Evolutionary conservation across 2,329 filamentous ascomycete species (phyloP).

Genomic region (Verticillium tricorpus): DNA sequence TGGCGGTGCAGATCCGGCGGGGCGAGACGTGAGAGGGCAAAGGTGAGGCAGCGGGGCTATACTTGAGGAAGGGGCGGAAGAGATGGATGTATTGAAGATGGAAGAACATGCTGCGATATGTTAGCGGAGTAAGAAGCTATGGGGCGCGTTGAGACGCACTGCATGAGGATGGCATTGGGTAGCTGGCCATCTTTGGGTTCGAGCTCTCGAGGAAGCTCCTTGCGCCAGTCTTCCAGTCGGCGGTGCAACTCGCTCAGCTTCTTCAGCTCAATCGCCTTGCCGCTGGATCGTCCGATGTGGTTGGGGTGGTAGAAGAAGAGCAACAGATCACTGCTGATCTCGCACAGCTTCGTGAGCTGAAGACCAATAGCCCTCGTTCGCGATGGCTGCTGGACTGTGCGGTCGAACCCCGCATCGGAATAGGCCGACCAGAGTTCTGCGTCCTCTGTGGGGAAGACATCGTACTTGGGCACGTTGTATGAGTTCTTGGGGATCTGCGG

Average conservation of each 20-base stretch:
- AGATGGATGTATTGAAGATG: conserved; percentile 93
- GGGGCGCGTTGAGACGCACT: conserved; percentile 58
- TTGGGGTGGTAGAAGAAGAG: conserved; percentile 87
- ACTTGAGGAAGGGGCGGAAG: conserved; percentile 92
- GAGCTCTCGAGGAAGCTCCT: conserved; percentile 76
- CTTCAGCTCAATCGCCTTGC: conserved; percentile 82
- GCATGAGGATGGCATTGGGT: conserved; percentile 72
- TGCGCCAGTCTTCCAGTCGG: conserved; percentile 83
- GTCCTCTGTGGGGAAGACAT: conserved; percentile 88
- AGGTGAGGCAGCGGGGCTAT: conserved; percentile 74
- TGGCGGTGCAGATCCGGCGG: conserved; percentile 83
- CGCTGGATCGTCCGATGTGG: conserved; percentile 56
- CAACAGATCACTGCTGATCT: conserved; percentile 89
- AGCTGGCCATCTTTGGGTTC: conserved; percentile 86
- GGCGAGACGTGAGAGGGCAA: conserved; percentile 85
- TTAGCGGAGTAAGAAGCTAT: conserved; percentile 14
- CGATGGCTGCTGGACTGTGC: conserved; percentile 71
- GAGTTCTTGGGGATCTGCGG: conserved; percentile 79
- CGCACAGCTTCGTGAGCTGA: conserved; percentile 78
- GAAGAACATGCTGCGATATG: conserved; percentile 78
- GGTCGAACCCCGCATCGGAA: conserved; percentile 74
- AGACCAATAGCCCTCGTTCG: conserved; percentile 77
- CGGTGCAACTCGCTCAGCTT: conserved; percentile 90
- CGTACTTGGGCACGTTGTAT: conserved; percentile 81
- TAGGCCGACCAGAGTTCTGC: conserved; percentile 83